Conservation (phyloP, 257 asterid species). For the Nicotiana otophora region DNA sequence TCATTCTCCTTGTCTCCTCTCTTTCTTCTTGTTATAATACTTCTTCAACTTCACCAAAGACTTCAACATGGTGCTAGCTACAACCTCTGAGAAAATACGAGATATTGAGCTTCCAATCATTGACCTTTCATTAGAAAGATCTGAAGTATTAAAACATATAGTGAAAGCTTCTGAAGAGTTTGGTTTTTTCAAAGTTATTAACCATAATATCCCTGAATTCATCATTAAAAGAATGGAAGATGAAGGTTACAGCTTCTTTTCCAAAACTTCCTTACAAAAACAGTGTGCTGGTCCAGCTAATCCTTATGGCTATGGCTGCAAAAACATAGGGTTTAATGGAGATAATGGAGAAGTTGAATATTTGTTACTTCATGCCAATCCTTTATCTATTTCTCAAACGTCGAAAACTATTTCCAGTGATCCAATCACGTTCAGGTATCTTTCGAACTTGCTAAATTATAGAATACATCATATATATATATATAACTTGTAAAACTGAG, state of each 20-base stretch:
- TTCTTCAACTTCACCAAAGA: not conserved
- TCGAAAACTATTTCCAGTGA: constrained; percentile 22
- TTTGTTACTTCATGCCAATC: constrained; percentile 51
- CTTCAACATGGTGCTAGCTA: not conserved
- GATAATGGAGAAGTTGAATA: constrained; percentile 76
- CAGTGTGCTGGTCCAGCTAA: constrained; percentile 48
- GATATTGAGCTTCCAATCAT: constrained; percentile 40
- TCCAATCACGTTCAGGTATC: constrained; percentile 52
- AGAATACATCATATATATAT: too few relatives aligned
- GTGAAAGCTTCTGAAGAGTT: constrained; percentile 64
- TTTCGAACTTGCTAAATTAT: not conserved
- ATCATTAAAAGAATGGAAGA: constrained; percentile 47
- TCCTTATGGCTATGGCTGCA: constrained; percentile 70
- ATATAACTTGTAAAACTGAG: too few relatives aligned
- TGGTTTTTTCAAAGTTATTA: constrained; percentile 77
- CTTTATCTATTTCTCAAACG: constrained; percentile 23
- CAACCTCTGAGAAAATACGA: not conserved
- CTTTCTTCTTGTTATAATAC: not conserved
- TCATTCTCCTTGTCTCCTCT: not conserved
- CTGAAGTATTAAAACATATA: constrained; percentile 32
- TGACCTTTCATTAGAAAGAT: constrained; percentile 38
- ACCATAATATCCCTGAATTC: constrained; percentile 57
- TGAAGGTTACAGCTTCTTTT: constrained; percentile 47
- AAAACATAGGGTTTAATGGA: constrained; percentile 67
- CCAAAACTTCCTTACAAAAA: constrained; percentile 47